These are phyloP conservation scores for Hymenoscyphus fructigenus DNA, from an alignment of 2,329 filamentous ascomycete genomes.

Conservation along the genomic window DNA sequence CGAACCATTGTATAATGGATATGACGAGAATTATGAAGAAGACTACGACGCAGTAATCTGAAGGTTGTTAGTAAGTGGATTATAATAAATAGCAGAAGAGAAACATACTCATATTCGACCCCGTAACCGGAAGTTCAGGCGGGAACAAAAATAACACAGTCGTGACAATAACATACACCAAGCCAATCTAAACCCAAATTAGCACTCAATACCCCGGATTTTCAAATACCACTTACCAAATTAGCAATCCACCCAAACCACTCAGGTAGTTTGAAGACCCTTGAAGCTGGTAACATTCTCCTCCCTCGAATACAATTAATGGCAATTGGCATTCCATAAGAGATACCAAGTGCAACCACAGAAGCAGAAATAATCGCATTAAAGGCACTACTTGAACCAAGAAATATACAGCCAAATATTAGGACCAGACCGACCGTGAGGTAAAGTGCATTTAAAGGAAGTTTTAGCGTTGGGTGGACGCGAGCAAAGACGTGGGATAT, in stretches of 20 bases:
- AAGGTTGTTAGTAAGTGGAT: neutral
- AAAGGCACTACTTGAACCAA: slow-evolving; percentile 66
- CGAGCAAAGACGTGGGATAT: slow-evolving; percentile 47
- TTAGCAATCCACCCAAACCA: slow-evolving; percentile 60
- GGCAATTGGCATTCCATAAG: slow-evolving; percentile 70
- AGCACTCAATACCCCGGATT: slow-evolving; percentile 10
- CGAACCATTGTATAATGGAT: slow-evolving; percentile 53
- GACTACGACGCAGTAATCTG: slow-evolving; percentile 32
- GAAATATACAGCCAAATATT: slow-evolving; percentile 67
- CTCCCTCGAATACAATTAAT: slow-evolving; percentile 69
- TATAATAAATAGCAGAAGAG: neutral
- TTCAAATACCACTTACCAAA: slow-evolving; percentile 40
- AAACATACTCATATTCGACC: slow-evolving; percentile 59
- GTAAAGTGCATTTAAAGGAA: slow-evolving; percentile 66
- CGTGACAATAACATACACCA: slow-evolving; percentile 57
- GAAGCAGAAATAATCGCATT: slow-evolving; percentile 70
- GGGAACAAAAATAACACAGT: slow-evolving; percentile 65
- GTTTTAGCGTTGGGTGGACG: slow-evolving; percentile 59
- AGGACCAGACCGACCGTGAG: slow-evolving; percentile 60
- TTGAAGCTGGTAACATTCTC: slow-evolving; percentile 58
- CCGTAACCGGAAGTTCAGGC: slow-evolving; percentile 54
- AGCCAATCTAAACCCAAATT: slow-evolving; percentile 41
- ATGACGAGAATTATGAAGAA: slow-evolving; percentile 46
- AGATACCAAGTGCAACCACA: slow-evolving; percentile 69
- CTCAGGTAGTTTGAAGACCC: slow-evolving; percentile 56